A percentile compares a stretch with the other conserved stretches of the same genome.
phyloP scores from a whole-genome alignment of 1,284 basidiomycete genomes.

The Exobasidium cylindrosporum region DNA sequence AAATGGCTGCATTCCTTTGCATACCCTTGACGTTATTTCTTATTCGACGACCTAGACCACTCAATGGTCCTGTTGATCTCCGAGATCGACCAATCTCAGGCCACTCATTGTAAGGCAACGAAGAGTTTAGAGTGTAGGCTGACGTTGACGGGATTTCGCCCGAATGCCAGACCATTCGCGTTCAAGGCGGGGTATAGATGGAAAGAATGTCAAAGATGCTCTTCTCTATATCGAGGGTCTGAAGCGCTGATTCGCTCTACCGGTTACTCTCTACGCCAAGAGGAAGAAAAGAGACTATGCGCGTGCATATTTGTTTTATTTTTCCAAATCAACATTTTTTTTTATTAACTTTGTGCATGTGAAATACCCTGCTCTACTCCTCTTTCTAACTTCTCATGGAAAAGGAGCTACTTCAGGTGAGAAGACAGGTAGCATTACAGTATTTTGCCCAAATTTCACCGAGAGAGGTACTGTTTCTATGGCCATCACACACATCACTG shows the following conservation, averaged over 20 bases:
- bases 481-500: background rate
- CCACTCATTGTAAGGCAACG: background rate
- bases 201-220: too few relatives aligned
- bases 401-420: background rate
- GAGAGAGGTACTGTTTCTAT: background rate
- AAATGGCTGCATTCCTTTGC: background rate
- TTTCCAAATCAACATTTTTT: too few relatives aligned
- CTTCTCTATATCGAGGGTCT: too few relatives aligned
- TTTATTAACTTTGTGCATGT: too few relatives aligned
- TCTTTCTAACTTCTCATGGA: background rate
- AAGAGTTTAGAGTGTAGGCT: conserved; percentile 5
- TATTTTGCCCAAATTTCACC: background rate
- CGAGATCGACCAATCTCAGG: background rate
- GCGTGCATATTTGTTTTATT: too few relatives aligned
- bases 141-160: conserved; percentile 1
- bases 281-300: too few relatives aligned
- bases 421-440: conserved; percentile 3
- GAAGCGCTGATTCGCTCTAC: too few relatives aligned
- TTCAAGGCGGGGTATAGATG: too few relatives aligned
- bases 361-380: too few relatives aligned
- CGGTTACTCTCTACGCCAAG: too few relatives aligned
- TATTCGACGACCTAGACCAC: background rate
- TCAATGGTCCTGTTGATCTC: background rate
- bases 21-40: background rate
- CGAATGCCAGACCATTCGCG: background rate